Evolutionary conservation across 2,329 filamentous ascomycete species (phyloP).

Genomic region (Periconia macrospinosa): DNA sequence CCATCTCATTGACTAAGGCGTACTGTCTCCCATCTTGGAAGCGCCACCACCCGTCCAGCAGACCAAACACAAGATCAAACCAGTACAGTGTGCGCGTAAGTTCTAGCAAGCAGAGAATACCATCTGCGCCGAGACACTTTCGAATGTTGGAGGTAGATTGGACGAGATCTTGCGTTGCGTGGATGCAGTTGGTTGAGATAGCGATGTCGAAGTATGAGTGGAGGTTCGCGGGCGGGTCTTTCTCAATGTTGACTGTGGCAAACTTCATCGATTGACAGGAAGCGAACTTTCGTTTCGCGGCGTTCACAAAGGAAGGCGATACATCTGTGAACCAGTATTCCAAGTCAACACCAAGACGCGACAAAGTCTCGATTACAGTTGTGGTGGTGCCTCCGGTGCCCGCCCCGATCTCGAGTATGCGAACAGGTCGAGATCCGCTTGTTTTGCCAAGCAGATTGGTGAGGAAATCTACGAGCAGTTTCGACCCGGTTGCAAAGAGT

Average conservation of each 20-base stretch:
- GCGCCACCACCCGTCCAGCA: conserved; percentile 28
- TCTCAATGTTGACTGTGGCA: conserved; percentile 35
- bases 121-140: conserved; percentile 11
- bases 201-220: conserved; percentile 11
- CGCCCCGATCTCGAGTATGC: not conserved
- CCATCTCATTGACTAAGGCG: conserved; percentile 2
- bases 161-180: conserved; percentile 16
- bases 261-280: conserved; percentile 37
- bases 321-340: conserved; percentile 40
- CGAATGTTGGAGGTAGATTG: conserved; percentile 10
- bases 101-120: conserved; percentile 16
- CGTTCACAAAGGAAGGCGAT: not conserved
- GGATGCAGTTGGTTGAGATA: conserved; percentile 25
- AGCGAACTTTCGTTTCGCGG: conserved; percentile 21
- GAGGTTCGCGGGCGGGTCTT: conserved; percentile 19
- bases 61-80: conserved; percentile 21
- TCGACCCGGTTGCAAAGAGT: not conserved
- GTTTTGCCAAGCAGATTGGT: not conserved
- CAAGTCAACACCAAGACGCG: conserved; percentile 26
- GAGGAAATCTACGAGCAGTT: not conserved
- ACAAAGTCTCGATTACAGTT: conserved; percentile 29
- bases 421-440: not conserved
- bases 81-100: conserved; percentile 15
- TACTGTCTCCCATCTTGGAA: conserved; percentile 13
- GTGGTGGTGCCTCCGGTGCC: conserved; percentile 33